These are phyloP conservation scores for Adiantum capillusveneris DNA, from an alignment of 75 land plant genomes.

Conservation along the genomic window DNA sequence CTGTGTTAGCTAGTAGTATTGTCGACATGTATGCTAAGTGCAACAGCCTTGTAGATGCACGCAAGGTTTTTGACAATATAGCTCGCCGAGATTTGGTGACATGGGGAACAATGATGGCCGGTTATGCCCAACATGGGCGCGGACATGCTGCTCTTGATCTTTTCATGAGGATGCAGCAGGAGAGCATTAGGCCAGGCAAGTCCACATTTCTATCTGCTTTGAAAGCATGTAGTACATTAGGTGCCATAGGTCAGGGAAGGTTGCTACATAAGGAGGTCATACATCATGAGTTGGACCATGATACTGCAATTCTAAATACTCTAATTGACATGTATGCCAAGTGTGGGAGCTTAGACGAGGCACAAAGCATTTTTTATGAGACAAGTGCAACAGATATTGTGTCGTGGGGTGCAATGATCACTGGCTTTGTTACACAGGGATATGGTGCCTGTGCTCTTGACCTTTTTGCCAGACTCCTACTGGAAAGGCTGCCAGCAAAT, in stretches of 20 bases:
- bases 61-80: slow-evolving; percentile 49
- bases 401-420: slow-evolving; percentile 33
- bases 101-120: slow-evolving; percentile 64
- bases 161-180: slow-evolving; percentile 34
- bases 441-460: slow-evolving; percentile 2
- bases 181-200: slow-evolving; percentile 12
- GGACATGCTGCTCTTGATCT: slow-evolving; percentile 31
- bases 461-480: neutral
- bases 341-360: neutral
- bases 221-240: slow-evolving; percentile 8
- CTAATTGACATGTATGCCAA: slow-evolving; percentile 5
- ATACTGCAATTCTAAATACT: neutral
- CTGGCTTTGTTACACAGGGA: slow-evolving; percentile 35
- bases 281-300: neutral
- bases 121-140: slow-evolving; percentile 38
- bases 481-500: slow-evolving; percentile 31
- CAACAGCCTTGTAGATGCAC: slow-evolving; percentile 30
- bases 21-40: slow-evolving; percentile 14
- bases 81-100: slow-evolving; percentile 46
- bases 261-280: neutral
- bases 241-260: slow-evolving; percentile 9
- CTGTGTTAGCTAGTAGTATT: slow-evolving; percentile 13
- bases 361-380: neutral
- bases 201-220: slow-evolving; percentile 8
- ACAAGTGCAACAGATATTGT: neutral